Evolutionary conservation across 257 asterid species (phyloP), one percentile per base, ranked within the genome.

Genomic region (Fraxinus excelsior): DNA sequence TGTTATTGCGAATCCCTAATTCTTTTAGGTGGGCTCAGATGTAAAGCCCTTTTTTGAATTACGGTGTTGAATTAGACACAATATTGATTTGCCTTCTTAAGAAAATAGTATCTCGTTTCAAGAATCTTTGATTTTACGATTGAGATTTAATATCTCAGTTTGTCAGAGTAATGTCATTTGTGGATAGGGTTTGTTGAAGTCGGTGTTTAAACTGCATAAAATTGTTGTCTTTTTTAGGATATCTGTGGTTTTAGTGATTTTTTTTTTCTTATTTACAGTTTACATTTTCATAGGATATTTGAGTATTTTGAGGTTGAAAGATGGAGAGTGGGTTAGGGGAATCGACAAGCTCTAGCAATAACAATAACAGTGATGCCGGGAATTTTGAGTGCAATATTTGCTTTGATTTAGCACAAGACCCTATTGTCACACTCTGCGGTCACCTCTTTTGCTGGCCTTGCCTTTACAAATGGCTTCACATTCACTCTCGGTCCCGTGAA

Each of bases 381-480:
- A 78, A 90, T 85, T 90, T 90, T 56, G 96, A 88, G 87, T 90
- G 96, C 34, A 90, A 90, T 75, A 90, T 90, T 71, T 90, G 93
- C 80, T 82, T 88, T 34, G 96, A 88, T 37, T 86, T 90, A 56
- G 93, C 96, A 23, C 96, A 88, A 74, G 96, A 88, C 68, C 96
- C 96, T 0, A 86, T 90, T 31, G 88, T 90, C 35, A 90, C 96
- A 0, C 90, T 88, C 14, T 90, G 96, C 65, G 93, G 96, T 10
- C 96, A 90, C 60, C 92, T 90, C 74, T 88, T 86, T 67, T 90
- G 96, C 74, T 86, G 90, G 87, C 87, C 87, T 46, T 83, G 87
- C 70, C 86, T 86, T 16, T 83, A 86, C 79, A 83, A 79, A 75
- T 86, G 90, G 90, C 90, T 86, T 5, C 89, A 77, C 10, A n/a